These are phyloP conservation scores for Casuarina glauca DNA, from an alignment of 306 rosid species.

Conservation along the genomic window DNA sequence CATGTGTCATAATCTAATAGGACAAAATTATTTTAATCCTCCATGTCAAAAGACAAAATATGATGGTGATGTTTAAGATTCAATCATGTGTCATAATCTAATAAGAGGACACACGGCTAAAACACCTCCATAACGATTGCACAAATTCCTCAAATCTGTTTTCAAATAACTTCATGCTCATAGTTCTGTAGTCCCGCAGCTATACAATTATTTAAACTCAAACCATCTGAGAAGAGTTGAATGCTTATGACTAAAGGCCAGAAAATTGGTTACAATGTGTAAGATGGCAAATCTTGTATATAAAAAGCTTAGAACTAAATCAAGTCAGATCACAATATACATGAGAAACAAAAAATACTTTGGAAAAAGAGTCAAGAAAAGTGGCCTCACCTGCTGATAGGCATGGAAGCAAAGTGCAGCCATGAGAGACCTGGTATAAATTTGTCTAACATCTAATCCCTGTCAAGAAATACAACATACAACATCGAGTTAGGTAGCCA, in stretches of 20 bases:
- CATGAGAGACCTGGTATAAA: slow-evolving; percentile 64
- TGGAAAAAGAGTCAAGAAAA: slow-evolving; percentile 6
- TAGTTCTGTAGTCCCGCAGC: background rate
- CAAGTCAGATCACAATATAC: background rate
- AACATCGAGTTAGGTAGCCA: slow-evolving; percentile 5
- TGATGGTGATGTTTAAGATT: background rate
- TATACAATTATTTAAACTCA: background rate
- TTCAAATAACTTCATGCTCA: background rate
- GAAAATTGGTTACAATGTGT: background rate
- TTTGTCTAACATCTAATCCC: slow-evolving; percentile 75
- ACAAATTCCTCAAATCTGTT: background rate
- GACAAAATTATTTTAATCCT: background rate
- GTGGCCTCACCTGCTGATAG: slow-evolving; percentile 79
- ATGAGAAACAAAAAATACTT: background rate
- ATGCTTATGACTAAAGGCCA: background rate
- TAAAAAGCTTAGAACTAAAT: background rate
- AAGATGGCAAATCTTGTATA: background rate
- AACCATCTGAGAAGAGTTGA: background rate
- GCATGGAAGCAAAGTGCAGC: slow-evolving; percentile 98
- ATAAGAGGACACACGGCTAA: background rate
- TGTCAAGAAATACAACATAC: slow-evolving; percentile 34
- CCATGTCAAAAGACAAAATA: background rate
- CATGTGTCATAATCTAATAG: too few relatives aligned
- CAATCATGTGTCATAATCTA: background rate
- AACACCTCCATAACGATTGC: background rate